phyloP scores from a whole-genome alignment of 768 basidiomycete genomes.

The Boletus pseudopeckii region DNA sequence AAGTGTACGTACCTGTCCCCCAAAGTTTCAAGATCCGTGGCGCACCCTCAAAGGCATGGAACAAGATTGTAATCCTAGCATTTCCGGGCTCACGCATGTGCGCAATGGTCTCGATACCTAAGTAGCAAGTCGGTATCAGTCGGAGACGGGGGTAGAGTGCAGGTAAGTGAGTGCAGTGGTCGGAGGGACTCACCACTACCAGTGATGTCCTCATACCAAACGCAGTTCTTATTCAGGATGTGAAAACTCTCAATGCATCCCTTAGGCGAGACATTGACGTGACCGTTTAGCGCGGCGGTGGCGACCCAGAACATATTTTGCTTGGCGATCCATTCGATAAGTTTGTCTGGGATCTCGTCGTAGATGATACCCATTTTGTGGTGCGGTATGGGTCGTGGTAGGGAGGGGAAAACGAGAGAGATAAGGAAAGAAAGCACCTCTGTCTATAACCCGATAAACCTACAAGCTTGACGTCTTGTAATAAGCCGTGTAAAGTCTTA shows the following conservation, averaged over 20 bases:
- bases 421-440: neutral
- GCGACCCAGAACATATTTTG: conserved; percentile 76
- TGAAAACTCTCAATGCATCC: conserved; percentile 60
- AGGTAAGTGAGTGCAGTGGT: neutral
- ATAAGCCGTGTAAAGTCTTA: no score
- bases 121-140: neutral
- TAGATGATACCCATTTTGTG: conserved; percentile 53
- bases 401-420: neutral
- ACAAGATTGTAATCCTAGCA: conserved; percentile 57
- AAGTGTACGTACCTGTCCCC: conserved; percentile 44
- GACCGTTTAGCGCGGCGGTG: conserved; percentile 60
- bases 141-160: neutral
- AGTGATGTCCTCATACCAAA: conserved; percentile 75
- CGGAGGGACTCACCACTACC: conserved; percentile 53
- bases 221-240: conserved; percentile 46
- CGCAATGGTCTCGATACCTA: conserved; percentile 58
- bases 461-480: no score
- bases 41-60: conserved; percentile 58
- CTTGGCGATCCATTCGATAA: conserved; percentile 53
- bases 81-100: conserved; percentile 57
- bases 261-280: conserved; percentile 69
- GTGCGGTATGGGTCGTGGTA: neutral
- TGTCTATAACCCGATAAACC: neutral
- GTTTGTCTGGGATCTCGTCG: conserved; percentile 51
- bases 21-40: conserved; percentile 59